Percentiles rank a stretch among this genome's conserved stretches.
Evolutionary conservation across 495 filamentous ascomycete genomes (phyloP).

Genomic region (Friedmanniomyces endolithicus): DNA sequence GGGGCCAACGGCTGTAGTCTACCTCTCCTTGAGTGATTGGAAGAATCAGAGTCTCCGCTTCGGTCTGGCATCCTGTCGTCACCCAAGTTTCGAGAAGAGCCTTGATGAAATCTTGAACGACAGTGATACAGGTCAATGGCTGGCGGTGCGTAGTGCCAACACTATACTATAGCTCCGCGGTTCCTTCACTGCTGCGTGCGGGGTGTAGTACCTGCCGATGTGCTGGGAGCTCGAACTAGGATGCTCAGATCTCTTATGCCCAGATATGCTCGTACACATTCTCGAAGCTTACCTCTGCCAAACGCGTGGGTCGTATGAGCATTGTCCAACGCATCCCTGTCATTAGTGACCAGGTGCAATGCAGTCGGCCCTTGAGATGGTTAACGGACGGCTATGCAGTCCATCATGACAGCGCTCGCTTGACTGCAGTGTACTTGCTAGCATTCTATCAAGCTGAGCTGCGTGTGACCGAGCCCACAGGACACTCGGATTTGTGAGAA

Average conservation of each 20-base stretch:
- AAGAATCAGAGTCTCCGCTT: not conserved
- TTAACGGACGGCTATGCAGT: not conserved
- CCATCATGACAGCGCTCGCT: not conserved
- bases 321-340: not conserved
- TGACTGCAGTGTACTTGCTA: not conserved
- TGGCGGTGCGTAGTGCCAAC: constrained; percentile 11
- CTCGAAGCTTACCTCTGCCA: too few relatives aligned
- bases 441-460: not conserved
- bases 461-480: not conserved
- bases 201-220: too few relatives aligned
- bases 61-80: constrained; percentile 8
- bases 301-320: not conserved
- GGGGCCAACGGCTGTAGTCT: constrained; percentile 13
- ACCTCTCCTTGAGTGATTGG: not conserved
- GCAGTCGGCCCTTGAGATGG: not conserved
- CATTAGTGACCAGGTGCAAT: not conserved
- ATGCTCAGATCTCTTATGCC: not conserved
- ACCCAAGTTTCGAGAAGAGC: not conserved
- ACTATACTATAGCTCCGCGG: too few relatives aligned
- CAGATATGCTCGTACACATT: not conserved
- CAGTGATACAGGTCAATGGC: not conserved
- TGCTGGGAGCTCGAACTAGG: not conserved
- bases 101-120: not conserved
- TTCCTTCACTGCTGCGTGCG: too few relatives aligned
- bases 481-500: not conserved